A percentile compares a stretch with the other conserved stretches of the same genome.
phyloP scores from a whole-genome alignment of 2,329 filamentous ascomycete genomes.

The Atkinsonella hypoxylon region DNA sequence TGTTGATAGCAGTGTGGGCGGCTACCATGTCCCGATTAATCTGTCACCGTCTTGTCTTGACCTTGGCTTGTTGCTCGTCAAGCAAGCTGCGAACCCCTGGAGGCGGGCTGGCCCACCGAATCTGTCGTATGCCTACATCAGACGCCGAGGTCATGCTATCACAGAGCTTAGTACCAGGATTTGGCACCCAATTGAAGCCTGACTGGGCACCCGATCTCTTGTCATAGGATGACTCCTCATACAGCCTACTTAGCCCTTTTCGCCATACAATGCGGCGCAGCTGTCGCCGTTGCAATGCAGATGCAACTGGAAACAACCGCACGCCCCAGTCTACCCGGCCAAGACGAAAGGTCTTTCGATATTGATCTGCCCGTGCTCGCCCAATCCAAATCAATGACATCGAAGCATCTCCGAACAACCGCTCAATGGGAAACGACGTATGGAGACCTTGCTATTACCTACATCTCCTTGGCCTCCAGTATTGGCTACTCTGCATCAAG shows the following conservation, averaged over 20 bases:
- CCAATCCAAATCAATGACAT: constrained; percentile 1
- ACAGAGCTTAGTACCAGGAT: constrained; percentile 13
- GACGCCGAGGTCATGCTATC: constrained; percentile 2
- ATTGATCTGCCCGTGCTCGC: neutral
- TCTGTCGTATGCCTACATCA: neutral
- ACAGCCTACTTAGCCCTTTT: constrained; percentile 17
- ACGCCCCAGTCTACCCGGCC: neutral
- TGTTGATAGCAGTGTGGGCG: too few species aligned
- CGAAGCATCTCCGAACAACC: neutral
- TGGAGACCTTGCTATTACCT: neutral
- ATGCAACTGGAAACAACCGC: constrained; percentile 7
- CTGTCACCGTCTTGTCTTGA: too few species aligned
- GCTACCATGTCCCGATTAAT: too few species aligned
- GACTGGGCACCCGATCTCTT: constrained; percentile 12
- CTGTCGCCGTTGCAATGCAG: constrained; percentile 9
- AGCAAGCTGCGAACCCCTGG: neutral
- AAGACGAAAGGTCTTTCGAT: neutral
- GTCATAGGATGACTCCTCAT: constrained; percentile 21
- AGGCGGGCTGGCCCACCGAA: neutral
- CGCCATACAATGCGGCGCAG: constrained; percentile 34
- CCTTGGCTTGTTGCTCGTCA: neutral
- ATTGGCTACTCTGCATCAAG: neutral
- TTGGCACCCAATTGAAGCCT: constrained; percentile 24
- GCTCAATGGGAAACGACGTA: neutral
- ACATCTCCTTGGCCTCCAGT: neutral